Evolutionary conservation across 2,329 filamentous ascomycete species (phyloP), one percentile per base, ranked within the genome.

Genomic region (Xenoacremonium recifei): DNA sequence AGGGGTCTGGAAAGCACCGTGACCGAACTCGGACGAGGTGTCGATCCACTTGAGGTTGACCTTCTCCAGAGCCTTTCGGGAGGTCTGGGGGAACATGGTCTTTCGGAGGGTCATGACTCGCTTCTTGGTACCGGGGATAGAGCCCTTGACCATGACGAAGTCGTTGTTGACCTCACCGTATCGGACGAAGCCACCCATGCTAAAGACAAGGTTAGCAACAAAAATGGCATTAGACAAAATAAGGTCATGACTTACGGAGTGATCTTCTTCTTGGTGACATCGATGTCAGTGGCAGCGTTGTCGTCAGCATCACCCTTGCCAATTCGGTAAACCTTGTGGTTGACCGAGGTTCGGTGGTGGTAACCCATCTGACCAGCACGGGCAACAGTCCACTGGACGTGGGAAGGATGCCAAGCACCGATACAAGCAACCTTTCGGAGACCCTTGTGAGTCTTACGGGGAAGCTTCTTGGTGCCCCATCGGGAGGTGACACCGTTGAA

Each of bases 21-120:
- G 93, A 76, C 93, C 93, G 75, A 99, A 99, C 83, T 99, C 95
- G 79, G 91, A 96, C 52, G 91, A 96, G 64, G 93, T 99, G 69
- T 99, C 93, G 87, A 99, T 99, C 93, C 93, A 99, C 80, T 99
- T 99, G 80, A 99, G 88, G 69, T 92, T 89, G 72, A 97, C 88
- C 89, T 99, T 97, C 87, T 99, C 93, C 68, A 96, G 82, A 43
- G 93, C 89, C 73, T 86, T 90, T 71, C 93, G 83, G 68, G 87
- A 96, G 63, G 91, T 97, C 83, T 99, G 93, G 52, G 79, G 81
- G 84, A 93, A 97, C 83, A 99, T 93, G 60, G 92, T 95, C 83
- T 97, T 99, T 75, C 93, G 88, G 64, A 99, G 87, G 61, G 93
- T 99, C 80, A 97, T 88, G 70, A 99, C 85, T 71, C 93, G 85